A percentile compares a stretch with the other conserved stretches of the same genome.
Conservation (phyloP, 176 grass and related monocot genomes). For the maize (Zea mays) region DNA sequence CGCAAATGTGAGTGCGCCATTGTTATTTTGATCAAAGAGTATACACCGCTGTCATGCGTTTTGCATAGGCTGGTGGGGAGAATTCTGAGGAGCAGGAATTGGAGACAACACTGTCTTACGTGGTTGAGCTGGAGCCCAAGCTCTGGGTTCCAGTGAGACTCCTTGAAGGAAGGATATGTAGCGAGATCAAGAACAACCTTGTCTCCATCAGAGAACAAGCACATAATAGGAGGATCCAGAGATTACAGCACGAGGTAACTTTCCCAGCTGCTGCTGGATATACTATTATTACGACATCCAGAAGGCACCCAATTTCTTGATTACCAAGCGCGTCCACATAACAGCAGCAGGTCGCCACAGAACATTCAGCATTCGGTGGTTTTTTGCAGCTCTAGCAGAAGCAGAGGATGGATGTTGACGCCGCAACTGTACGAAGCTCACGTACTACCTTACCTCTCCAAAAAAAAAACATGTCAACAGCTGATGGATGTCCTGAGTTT, state of each 20-base stretch:
- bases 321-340: neutral
- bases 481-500: neutral
- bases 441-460: too few species aligned
- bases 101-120: constrained; percentile 61
- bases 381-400: constrained; percentile 6
- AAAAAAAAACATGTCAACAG: neutral
- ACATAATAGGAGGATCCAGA: constrained; percentile 51
- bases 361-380: neutral
- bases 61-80: constrained; percentile 36
- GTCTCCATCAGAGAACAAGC: constrained; percentile 72
- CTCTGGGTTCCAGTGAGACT: constrained; percentile 75
- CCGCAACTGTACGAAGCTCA: neutral
- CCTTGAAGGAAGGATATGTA: constrained; percentile 83
- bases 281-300: neutral
- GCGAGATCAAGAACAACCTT: constrained; percentile 77
- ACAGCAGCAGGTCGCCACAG: neutral
- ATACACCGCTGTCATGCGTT: neutral
- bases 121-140: constrained; percentile 82
- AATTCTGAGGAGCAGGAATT: constrained; percentile 29
- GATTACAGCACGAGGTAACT: constrained; percentile 41
- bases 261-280: neutral
- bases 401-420: neutral
- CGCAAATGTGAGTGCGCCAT: neutral
- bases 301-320: neutral
- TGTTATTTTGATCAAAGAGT: neutral